Conservation (phyloP, 352 stramenopile species). For the Globisporangium iwayamae region DNA sequence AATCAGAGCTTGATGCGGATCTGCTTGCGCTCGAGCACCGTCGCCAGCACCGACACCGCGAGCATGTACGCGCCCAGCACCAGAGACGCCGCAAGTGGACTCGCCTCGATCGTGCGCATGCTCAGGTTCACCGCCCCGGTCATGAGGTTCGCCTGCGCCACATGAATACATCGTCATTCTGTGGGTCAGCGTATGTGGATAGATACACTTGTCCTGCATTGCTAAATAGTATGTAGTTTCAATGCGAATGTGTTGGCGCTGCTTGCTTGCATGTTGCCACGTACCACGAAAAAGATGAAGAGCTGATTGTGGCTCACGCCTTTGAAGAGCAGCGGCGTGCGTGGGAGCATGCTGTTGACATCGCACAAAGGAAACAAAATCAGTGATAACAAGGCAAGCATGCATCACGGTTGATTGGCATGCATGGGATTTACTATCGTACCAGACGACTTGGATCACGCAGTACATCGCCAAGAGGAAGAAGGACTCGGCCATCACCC, state of each 20-base stretch:
- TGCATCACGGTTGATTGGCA: neutral
- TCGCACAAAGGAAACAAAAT: neutral
- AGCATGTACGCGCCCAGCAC: conserved; percentile 72
- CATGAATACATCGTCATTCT: neutral
- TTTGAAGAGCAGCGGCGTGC: conserved; percentile 60
- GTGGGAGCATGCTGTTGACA: conserved; percentile 53
- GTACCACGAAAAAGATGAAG: conserved; percentile 79
- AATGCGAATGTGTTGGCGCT: no score
- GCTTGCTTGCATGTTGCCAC: neutral
- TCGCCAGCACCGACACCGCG: conserved; percentile 47
- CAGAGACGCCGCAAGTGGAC: conserved; percentile 23
- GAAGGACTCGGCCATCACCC: conserved; percentile 62
- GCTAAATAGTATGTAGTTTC: no score
- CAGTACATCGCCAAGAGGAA: conserved; percentile 58
- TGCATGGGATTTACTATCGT: conserved; percentile 10
- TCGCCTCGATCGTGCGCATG: conserved; percentile 79
- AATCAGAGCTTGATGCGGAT: conserved; percentile 74
- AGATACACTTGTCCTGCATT: neutral
- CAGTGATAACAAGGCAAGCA: neutral
- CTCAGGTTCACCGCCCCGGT: conserved; percentile 75
- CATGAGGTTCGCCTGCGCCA: conserved; percentile 60
- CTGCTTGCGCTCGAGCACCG: conserved; percentile 40
- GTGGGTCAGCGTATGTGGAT: neutral
- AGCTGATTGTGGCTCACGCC: conserved; percentile 83
- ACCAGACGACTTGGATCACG: conserved; percentile 63